These are phyloP conservation scores for Lodderomyces pseudojiufengensis DNA, from an alignment of 1,139 yeast genomes.

Conservation along the genomic window DNA sequence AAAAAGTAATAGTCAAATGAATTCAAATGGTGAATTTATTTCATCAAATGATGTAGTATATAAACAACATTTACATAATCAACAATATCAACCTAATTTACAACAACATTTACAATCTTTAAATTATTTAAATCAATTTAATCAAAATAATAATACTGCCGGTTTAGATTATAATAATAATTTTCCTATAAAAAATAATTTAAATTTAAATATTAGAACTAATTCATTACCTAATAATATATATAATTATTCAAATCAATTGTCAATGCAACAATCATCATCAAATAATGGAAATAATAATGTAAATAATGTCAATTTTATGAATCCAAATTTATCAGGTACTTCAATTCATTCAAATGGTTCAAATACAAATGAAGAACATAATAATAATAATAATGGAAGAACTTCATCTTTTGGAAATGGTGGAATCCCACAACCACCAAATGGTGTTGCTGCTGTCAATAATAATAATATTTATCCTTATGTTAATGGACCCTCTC, in stretches of 20 bases:
- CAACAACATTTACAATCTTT: background rate
- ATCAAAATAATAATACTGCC: background rate
- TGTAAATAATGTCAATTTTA: slow-evolving; percentile 3
- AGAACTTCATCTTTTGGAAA: no score
- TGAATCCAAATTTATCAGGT: slow-evolving; percentile 9
- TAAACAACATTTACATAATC: slow-evolving; percentile 1
- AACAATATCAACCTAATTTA: background rate
- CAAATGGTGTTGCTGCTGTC: slow-evolving; percentile 3
- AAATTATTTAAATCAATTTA: slow-evolving; percentile 2
- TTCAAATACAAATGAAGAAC: slow-evolving; percentile 3
- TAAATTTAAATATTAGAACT: background rate
- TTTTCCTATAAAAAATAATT: background rate
- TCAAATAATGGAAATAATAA: slow-evolving; percentile 6
- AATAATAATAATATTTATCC: slow-evolving; percentile 2
- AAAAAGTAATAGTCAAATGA: slow-evolving; percentile 22
- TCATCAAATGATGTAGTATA: slow-evolving; percentile 11
- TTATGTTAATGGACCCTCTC: background rate
- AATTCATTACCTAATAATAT: slow-evolving; percentile 1
- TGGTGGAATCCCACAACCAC: slow-evolving; percentile 5
- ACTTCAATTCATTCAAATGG: slow-evolving; percentile 8
- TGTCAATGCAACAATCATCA: background rate
- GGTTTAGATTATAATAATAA: background rate
- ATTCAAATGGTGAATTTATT: slow-evolving; percentile 32
- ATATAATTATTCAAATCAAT: background rate
- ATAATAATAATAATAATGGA: slow-evolving; percentile 5